A percentile compares a stretch with the other conserved stretches of the same genome.
Conservation (phyloP, 805 yeast species). For the Wickerhamiella nectarea region DNA sequence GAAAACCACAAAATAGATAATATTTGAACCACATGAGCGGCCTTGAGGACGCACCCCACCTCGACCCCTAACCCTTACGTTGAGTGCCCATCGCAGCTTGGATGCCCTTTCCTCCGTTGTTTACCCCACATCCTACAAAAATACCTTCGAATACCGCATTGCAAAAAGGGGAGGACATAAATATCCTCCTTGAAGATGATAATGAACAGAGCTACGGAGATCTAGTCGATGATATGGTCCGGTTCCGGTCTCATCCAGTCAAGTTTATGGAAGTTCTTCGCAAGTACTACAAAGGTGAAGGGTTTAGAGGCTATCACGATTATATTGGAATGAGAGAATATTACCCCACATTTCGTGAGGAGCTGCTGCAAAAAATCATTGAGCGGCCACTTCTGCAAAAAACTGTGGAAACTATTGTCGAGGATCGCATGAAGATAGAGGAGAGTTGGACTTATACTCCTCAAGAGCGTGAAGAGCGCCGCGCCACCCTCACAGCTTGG, state of each 20-base stretch:
- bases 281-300: constrained; percentile 24
- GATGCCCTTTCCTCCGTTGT: not conserved
- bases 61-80: too few species aligned
- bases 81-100: too few species aligned
- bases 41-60: too few species aligned
- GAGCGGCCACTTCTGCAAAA: constrained; percentile 21
- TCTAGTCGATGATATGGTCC: constrained; percentile 15
- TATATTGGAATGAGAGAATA: constrained; percentile 28
- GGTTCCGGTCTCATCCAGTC: constrained; percentile 28
- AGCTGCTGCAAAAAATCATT: constrained; percentile 22
- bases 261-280: constrained; percentile 23
- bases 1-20: too few species aligned
- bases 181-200: constrained; percentile 8
- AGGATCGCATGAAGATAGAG: constrained; percentile 23
- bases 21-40: too few species aligned
- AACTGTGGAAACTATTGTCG: constrained; percentile 25
- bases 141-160: not conserved
- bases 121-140: not conserved
- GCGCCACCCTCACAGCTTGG: constrained; percentile 21
- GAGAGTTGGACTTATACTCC: constrained; percentile 17
- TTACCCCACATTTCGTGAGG: constrained; percentile 24
- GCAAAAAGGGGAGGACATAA: not conserved
- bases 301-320: constrained; percentile 28
- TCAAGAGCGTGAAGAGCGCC: constrained; percentile 20
- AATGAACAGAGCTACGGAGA: constrained; percentile 4